These are phyloP conservation scores for Oidium heveae DNA, from an alignment of 2,329 filamentous ascomycete genomes.

Conservation along the genomic window DNA sequence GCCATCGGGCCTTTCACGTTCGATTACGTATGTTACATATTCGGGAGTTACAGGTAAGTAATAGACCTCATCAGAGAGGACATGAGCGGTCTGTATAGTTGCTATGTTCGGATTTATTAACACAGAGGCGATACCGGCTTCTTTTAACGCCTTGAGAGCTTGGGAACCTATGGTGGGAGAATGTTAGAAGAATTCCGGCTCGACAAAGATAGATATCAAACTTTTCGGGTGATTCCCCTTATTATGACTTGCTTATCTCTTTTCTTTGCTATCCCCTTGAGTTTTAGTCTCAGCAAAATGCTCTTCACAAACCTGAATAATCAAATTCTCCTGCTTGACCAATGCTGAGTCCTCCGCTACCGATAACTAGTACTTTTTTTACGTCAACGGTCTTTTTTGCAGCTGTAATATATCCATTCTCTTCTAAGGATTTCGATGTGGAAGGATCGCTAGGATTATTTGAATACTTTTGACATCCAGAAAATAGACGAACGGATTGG, in stretches of 20 bases:
- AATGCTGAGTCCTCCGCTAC: constrained; percentile 86
- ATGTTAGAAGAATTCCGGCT: not conserved
- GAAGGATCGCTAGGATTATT: too few species aligned
- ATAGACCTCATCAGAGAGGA: constrained; percentile 93
- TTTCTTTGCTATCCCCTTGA: too few species aligned
- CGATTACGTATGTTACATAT: constrained; percentile 92
- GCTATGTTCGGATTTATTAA: constrained; percentile 98
- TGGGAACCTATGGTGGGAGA: constrained; percentile 44
- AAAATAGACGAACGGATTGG: too few species aligned
- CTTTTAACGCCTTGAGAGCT: constrained; percentile 92
- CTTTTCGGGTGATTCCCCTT: too few species aligned
- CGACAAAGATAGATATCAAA: too few species aligned
- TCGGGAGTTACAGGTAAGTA: constrained; percentile 93
- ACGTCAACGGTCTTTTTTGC: constrained; percentile 51
- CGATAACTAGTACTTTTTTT: constrained; percentile 86
- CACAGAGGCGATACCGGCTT: constrained; percentile 93
- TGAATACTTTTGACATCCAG: too few species aligned
- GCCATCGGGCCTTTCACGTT: constrained; percentile 79
- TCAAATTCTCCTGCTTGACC: constrained; percentile 97
- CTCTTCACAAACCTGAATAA: constrained; percentile 49
- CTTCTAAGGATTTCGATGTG: constrained; percentile 9
- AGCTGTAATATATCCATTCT: constrained; percentile 64
- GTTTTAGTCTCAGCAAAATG: too few species aligned
- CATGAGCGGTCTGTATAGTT: constrained; percentile 95
- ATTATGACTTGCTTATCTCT: too few species aligned